These are phyloP conservation scores for Hyaloscypha bicolor DNA, from an alignment of 495 filamentous ascomycete species.

Conservation along the genomic window DNA sequence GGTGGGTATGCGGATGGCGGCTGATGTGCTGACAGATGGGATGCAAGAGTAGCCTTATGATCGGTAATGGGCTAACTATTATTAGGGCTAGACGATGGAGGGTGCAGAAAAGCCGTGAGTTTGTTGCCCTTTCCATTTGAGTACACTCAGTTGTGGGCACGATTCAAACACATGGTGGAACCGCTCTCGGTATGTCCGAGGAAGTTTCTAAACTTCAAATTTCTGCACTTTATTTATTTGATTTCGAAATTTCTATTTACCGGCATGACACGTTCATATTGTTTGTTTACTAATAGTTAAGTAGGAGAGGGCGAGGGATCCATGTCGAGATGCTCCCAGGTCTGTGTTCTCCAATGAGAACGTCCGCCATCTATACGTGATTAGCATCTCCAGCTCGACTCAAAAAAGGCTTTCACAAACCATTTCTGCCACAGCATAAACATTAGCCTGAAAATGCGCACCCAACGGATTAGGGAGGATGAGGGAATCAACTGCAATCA, in stretches of 20 bases:
- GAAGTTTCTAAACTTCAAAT: no score
- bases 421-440: conserved; percentile 21
- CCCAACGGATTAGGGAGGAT: conserved; percentile 12
- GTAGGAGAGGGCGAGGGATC: no score
- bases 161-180: no score
- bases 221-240: no score
- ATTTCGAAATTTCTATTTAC: no score
- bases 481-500: conserved; percentile 17
- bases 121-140: no score
- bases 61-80: neutral
- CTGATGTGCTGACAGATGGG: neutral
- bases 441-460: conserved; percentile 18
- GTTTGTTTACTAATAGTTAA: no score
- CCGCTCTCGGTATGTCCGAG: no score
- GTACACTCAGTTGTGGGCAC: no score
- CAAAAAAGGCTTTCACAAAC: neutral
- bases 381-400: neutral
- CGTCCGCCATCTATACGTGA: neutral
- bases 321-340: no score
- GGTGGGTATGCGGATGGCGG: neutral
- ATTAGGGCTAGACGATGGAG: neutral
- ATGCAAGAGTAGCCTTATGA: neutral
- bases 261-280: no score
- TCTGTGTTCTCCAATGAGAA: neutral
- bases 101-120: no score